Evolutionary conservation across 2,329 filamentous ascomycete genomes (phyloP).

Genomic region (Penicillium sp.): DNA sequence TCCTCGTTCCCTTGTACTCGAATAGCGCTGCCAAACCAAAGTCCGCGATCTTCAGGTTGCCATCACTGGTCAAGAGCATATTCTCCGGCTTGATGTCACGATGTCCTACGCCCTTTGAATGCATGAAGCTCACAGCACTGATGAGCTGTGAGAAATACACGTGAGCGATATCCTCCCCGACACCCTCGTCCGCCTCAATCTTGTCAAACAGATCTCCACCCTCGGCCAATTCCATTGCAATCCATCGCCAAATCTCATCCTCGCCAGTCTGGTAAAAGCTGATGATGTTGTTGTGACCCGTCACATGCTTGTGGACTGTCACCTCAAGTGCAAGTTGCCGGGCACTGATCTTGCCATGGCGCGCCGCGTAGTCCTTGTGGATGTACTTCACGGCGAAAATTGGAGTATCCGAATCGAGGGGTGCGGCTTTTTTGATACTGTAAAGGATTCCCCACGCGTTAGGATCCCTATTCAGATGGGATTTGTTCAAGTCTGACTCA

Average conservation of each 20-base stretch:
- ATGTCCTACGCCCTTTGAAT: slow-evolving; percentile 92
- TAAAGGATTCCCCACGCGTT: not conserved
- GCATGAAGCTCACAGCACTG: slow-evolving; percentile 89
- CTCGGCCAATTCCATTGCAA: slow-evolving; percentile 95
- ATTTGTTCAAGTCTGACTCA: slow-evolving; percentile 43
- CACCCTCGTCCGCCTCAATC: slow-evolving; percentile 95
- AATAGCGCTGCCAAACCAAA: slow-evolving; percentile 96
- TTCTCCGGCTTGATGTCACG: slow-evolving; percentile 94
- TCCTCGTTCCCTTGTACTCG: slow-evolving; percentile 79
- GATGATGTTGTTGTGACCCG: slow-evolving; percentile 90
- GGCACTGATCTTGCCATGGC: slow-evolving; percentile 81
- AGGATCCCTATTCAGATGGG: not conserved
- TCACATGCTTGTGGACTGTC: slow-evolving; percentile 83
- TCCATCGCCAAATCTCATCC: slow-evolving; percentile 88
- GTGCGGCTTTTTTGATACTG: slow-evolving; percentile 91
- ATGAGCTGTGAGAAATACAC: slow-evolving; percentile 94
- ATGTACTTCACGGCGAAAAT: slow-evolving; percentile 98
- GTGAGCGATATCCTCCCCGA: slow-evolving; percentile 92
- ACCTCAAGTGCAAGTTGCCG: slow-evolving; percentile 94
- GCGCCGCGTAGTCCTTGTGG: slow-evolving; percentile 91
- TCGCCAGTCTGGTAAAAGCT: slow-evolving; percentile 88
- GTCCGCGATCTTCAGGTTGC: slow-evolving; percentile 90
- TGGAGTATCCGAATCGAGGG: slow-evolving; percentile 66
- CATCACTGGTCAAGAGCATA: slow-evolving; percentile 80
- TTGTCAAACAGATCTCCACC: slow-evolving; percentile 98